A percentile compares a stretch with the other conserved stretches of the same genome.
Conservation (phyloP, 2,329 filamentous ascomycete genomes). For the Colletotrichum navitas region DNA sequence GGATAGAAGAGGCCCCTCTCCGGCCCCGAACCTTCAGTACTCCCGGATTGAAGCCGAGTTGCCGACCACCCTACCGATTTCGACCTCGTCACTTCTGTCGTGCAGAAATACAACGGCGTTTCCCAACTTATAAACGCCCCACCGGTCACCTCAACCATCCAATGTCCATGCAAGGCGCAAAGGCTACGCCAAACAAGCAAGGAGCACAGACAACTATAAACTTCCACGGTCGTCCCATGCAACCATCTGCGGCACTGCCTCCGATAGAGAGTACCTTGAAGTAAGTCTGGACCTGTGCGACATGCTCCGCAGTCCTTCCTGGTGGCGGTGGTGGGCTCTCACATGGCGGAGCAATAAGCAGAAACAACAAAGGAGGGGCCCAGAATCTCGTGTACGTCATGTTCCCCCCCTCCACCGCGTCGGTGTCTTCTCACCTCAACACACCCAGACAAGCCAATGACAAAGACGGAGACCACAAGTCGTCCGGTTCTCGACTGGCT, state of each 20-base stretch:
- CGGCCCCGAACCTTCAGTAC: constrained; percentile 32
- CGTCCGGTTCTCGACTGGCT: constrained; percentile 18
- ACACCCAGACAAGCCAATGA: background rate
- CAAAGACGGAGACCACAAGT: background rate
- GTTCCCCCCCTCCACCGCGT: background rate
- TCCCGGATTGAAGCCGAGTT: constrained; percentile 18
- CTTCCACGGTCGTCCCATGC: constrained; percentile 18
- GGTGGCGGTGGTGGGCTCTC: constrained; percentile 1
- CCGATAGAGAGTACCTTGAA: constrained; percentile 7
- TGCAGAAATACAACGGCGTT: constrained; percentile 2
- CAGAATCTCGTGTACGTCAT: constrained; percentile 19
- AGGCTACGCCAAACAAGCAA: constrained; percentile 11
- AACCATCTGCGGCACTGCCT: background rate
- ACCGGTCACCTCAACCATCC: background rate
- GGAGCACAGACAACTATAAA: constrained; percentile 3
- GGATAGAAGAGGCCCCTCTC: constrained; percentile 20
- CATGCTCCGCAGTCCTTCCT: constrained; percentile 5
- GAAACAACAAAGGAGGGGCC: constrained; percentile 15
- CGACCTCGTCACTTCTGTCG: background rate
- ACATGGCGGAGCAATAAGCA: background rate
- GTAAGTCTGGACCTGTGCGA: constrained; percentile 8
- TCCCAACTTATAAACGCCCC: background rate
- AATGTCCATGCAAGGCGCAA: constrained; percentile 12
- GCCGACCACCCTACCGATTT: constrained; percentile 7
- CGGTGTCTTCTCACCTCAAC: background rate